Conservation (phyloP, 345 rosid species). For the Kernera saxatilis region DNA sequence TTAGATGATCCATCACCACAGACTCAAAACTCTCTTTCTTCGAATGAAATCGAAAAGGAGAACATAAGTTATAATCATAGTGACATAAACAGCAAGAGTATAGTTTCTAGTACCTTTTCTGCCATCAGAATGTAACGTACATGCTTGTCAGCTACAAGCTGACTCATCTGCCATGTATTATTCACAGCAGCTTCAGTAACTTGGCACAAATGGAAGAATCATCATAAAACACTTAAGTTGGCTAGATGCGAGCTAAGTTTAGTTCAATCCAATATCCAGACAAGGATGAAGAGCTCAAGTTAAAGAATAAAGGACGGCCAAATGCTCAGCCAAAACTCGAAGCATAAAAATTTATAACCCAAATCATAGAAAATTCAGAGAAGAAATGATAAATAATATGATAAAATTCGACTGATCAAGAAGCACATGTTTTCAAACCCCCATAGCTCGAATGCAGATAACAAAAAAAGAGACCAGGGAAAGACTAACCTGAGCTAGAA, state of each 20-base stretch:
- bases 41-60: not conserved
- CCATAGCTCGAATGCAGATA: not conserved
- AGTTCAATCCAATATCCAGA: too few species aligned
- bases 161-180: slow-evolving; percentile 45
- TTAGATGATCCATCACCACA: slow-evolving; percentile 87
- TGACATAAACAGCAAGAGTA: not conserved
- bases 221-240: not conserved
- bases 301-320: not conserved
- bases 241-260: not conserved
- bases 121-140: slow-evolving; percentile 56
- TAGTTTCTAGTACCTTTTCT: slow-evolving; percentile 45
- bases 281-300: too few species aligned
- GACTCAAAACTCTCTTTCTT: slow-evolving; percentile 78
- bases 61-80: not conserved
- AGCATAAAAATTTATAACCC: not conserved
- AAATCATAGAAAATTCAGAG: not conserved
- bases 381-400: not conserved
- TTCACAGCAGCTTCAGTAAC: slow-evolving; percentile 2
- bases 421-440: not conserved
- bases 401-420: not conserved
- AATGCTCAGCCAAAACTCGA: not conserved
- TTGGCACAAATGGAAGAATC: not conserved
- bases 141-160: slow-evolving; percentile 62
- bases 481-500: not conserved
- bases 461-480: not conserved